A percentile compares a stretch with the other conserved stretches of the same genome.
Evolutionary conservation across 805 yeast genomes (phyloP).

Genomic region (Metschnikowia bowlesiae): DNA sequence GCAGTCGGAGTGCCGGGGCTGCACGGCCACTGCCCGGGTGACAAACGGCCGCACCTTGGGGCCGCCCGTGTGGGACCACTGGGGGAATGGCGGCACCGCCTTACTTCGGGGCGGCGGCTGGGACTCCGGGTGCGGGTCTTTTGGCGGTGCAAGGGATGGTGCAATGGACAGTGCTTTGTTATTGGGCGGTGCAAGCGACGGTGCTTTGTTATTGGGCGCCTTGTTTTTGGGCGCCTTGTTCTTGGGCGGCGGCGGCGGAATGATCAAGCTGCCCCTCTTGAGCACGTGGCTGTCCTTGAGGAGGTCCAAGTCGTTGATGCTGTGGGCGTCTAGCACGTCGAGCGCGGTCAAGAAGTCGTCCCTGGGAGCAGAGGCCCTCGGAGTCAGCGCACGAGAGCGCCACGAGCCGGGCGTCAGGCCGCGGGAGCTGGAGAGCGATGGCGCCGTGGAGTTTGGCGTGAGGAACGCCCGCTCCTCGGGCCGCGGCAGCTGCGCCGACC

Average conservation of each 20-base stretch:
- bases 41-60: constrained; percentile 10
- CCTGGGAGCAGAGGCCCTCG: neutral
- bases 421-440: constrained; percentile 12
- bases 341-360: constrained; percentile 15
- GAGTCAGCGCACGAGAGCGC: constrained; percentile 1
- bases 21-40: neutral
- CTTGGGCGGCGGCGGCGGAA: constrained; percentile 19
- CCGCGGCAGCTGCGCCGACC: constrained; percentile 4
- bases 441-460: constrained; percentile 9
- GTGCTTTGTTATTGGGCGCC: neutral
- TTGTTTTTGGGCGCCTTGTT: constrained; percentile 8
- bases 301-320: constrained; percentile 7
- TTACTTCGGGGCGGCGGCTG: constrained; percentile 11
- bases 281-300: constrained; percentile 11
- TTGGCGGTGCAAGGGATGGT: too few species aligned
- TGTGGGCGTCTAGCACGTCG: constrained; percentile 14
- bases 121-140: too few species aligned
- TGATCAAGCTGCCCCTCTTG: constrained; percentile 9
- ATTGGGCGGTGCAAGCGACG: constrained; percentile 4
- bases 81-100: neutral
- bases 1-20: constrained; percentile 22
- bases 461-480: neutral
- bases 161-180: neutral
- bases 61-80: neutral
- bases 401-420: constrained; percentile 11